Evolutionary conservation across 2,329 filamentous ascomycete genomes (phyloP).

Genomic region (Bipolaris cookei): DNA sequence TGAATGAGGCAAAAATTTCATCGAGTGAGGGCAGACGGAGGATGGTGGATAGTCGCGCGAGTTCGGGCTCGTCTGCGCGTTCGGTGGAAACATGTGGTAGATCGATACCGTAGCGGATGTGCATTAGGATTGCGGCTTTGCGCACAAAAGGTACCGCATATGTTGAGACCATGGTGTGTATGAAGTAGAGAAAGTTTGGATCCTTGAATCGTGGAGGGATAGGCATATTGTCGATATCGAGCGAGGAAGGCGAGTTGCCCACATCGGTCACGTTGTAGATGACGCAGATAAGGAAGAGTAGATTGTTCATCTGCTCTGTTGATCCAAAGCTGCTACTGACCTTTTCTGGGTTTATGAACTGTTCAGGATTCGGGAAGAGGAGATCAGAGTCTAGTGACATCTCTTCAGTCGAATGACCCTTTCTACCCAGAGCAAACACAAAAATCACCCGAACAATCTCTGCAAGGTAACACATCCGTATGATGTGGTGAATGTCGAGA

Average conservation of each 20-base stretch:
- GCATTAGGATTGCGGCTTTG: slow-evolving; percentile 81
- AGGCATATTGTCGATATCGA: slow-evolving; percentile 35
- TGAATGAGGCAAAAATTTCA: slow-evolving; percentile 71
- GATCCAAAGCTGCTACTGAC: slow-evolving; percentile 28
- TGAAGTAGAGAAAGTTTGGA: slow-evolving; percentile 42
- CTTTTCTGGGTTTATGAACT: slow-evolving; percentile 38
- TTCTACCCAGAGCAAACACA: slow-evolving; percentile 51
- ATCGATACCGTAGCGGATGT: slow-evolving; percentile 87
- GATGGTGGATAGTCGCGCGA: slow-evolving; percentile 78
- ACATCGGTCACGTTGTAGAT: slow-evolving; percentile 39
- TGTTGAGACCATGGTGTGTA: slow-evolving; percentile 64
- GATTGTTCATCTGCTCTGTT: slow-evolving; percentile 37
- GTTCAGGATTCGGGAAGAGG: slow-evolving; percentile 24
- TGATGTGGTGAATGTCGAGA: slow-evolving; percentile 77
- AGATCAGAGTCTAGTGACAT: slow-evolving; percentile 8
- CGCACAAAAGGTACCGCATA: slow-evolving; percentile 91
- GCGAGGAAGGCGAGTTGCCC: slow-evolving; percentile 30
- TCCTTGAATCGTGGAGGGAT: slow-evolving; percentile 35
- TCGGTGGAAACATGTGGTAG: slow-evolving; percentile 69
- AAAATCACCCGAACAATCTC: slow-evolving; percentile 85
- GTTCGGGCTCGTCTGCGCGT: slow-evolving; percentile 72
- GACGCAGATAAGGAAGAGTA: slow-evolving; percentile 43
- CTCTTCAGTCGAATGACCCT: slow-evolving; percentile 11
- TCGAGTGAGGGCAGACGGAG: slow-evolving; percentile 80
- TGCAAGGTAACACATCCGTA: slow-evolving; percentile 86